Percentiles rank a stretch among this genome's conserved stretches.
phyloP scores from a whole-genome alignment of 1,284 basidiomycete species.

The Rugosomyces carneus region DNA sequence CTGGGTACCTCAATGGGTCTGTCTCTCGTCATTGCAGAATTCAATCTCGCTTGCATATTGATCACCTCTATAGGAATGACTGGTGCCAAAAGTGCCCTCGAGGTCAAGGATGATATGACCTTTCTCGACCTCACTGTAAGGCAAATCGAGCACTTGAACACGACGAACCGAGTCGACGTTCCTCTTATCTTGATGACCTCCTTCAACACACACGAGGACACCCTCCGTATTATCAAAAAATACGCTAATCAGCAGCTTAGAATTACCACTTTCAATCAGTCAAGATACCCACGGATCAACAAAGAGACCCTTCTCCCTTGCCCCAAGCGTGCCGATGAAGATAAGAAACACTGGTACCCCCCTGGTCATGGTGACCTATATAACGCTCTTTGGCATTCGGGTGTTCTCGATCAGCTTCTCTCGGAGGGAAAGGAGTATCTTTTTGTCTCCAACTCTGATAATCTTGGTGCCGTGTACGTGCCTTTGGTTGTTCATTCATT shows the following conservation, averaged over 20 bases:
- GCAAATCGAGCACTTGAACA: conserved; percentile 91
- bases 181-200: conserved; percentile 99
- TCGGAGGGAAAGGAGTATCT: conserved; percentile 98
- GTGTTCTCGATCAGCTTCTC: conserved; percentile 92
- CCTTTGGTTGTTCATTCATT: conserved; percentile 18
- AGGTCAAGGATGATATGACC: conserved; percentile 97
- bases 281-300: conserved; percentile 94
- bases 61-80: conserved; percentile 65
- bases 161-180: conserved; percentile 71
- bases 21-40: conserved; percentile 17
- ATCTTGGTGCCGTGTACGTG: conserved; percentile 93
- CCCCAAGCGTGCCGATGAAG: conserved; percentile 80
- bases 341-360: conserved; percentile 98
- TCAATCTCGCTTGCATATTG: background rate
- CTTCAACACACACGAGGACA: conserved; percentile 99
- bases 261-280: conserved; percentile 97
- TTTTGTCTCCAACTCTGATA: conserved; percentile 99
- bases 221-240: conserved; percentile 97
- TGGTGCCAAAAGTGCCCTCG: conserved; percentile 85
- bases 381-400: conserved; percentile 91
- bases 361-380: conserved; percentile 98
- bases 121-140: conserved; percentile 97
- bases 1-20: conserved; percentile 94
- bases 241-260: conserved; percentile 97
- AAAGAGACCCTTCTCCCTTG: conserved; percentile 92